These are phyloP conservation scores for Clathrus columnatus DNA, from an alignment of 768 basidiomycete species.

Conservation along the genomic window DNA sequence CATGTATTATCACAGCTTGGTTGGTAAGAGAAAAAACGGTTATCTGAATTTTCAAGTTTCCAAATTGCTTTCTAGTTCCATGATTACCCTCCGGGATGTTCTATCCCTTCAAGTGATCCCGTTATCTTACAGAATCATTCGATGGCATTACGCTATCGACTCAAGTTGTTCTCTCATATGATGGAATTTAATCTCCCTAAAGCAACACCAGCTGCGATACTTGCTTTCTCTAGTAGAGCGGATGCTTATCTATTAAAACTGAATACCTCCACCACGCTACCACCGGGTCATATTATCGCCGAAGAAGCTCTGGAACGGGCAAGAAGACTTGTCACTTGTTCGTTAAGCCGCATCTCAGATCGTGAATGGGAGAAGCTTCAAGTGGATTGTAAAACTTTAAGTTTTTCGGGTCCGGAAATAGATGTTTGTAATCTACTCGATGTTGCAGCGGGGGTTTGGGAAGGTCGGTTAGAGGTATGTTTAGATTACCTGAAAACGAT, in stretches of 20 bases:
- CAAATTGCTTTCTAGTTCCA: not conserved
- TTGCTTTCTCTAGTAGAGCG: not conserved
- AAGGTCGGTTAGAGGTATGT: constrained; percentile 3
- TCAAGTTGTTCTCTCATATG: not conserved
- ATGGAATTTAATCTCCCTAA: not conserved
- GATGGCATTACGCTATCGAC: not conserved
- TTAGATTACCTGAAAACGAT: not conserved
- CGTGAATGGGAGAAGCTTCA: not conserved
- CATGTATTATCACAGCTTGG: not conserved
- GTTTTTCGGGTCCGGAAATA: not conserved
- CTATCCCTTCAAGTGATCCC: not conserved
- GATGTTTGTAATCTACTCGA: not conserved
- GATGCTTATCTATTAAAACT: not conserved
- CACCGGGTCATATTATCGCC: not conserved
- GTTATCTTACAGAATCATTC: not conserved
- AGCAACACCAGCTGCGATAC: not conserved
- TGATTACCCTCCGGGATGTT: not conserved
- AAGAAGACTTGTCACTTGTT: not conserved
- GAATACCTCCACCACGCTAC: not conserved
- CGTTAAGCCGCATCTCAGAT: not conserved
- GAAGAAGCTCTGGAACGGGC: not conserved
- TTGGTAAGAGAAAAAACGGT: not conserved
- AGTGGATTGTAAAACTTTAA: not conserved
- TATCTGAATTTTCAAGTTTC: not conserved
- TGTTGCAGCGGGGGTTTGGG: not conserved